These are phyloP conservation scores for Echium plantagineum DNA, from an alignment of 257 asterid species.

Conservation along the genomic window DNA sequence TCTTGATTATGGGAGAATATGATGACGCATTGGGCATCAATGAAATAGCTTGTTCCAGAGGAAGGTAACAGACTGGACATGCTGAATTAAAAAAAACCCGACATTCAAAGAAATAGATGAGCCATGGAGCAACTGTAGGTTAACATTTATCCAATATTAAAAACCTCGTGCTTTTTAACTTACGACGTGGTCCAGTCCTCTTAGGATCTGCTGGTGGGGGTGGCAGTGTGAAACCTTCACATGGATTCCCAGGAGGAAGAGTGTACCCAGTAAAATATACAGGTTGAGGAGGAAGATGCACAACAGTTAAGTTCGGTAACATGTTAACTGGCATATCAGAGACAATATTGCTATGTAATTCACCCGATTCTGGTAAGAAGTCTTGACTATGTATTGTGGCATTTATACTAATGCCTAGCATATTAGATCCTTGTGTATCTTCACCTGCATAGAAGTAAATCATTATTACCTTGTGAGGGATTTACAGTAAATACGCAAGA, in stretches of 20 bases:
- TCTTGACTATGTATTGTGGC: conserved; percentile 12
- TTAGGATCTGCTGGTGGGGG: conserved; percentile 92
- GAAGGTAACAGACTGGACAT: conserved; percentile 92
- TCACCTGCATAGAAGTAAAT: conserved; percentile 44
- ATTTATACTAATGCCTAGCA: conserved; percentile 29
- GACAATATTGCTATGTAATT: conserved; percentile 13
- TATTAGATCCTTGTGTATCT: conserved; percentile 33
- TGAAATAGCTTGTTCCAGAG: conserved; percentile 62
- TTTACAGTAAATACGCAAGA: neutral
- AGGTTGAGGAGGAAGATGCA: conserved; percentile 25
- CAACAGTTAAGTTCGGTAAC: conserved; percentile 18
- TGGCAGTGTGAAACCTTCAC: conserved; percentile 72
- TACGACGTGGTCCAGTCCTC: conserved; percentile 89
- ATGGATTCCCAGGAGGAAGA: conserved; percentile 91
- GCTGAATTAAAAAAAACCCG: conserved; percentile 40
- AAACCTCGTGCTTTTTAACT: conserved; percentile 20
- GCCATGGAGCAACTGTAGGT: neutral
- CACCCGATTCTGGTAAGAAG: conserved; percentile 26
- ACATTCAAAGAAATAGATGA: conserved; percentile 5
- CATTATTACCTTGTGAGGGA: conserved; percentile 3
- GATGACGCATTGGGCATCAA: conserved; percentile 68
- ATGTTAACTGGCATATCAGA: conserved; percentile 10
- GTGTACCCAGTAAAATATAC: conserved; percentile 58
- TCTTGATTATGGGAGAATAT: conserved; percentile 60
- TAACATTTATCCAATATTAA: neutral